Percentiles rank a stretch among this genome's conserved stretches.
phyloP scores from a whole-genome alignment of 345 rosid species.

The Sisymbrium irio region DNA sequence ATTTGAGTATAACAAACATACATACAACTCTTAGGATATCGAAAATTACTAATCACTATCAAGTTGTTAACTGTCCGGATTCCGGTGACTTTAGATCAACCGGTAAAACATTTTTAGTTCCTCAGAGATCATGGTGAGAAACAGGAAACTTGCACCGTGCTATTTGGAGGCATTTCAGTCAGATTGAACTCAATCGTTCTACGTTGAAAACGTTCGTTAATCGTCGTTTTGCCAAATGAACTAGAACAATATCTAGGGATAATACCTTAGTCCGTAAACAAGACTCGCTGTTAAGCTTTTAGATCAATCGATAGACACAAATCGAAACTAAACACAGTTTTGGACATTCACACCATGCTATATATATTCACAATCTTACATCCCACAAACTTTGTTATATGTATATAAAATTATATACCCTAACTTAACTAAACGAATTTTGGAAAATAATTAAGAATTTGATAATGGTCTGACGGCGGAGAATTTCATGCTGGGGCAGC shows the following conservation, averaged over 20 bases:
- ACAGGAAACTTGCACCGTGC: background rate
- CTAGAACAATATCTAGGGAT: background rate
- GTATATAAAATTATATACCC: conserved; percentile 3
- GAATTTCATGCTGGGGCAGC: conserved; percentile 21
- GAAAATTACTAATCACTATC: too few species aligned
- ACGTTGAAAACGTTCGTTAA: background rate
- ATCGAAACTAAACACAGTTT: background rate
- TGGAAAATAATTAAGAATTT: conserved; percentile 10
- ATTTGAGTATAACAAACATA: background rate
- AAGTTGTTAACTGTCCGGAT: background rate
- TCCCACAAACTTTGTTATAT: conserved; percentile 10
- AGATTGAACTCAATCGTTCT: background rate
- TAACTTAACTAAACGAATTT: conserved; percentile 20
- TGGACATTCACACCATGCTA: background rate
- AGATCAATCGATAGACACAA: background rate
- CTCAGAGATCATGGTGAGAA: background rate
- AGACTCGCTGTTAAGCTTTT: background rate
- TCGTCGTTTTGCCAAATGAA: background rate
- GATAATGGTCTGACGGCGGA: conserved; percentile 37
- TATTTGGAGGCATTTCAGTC: background rate
- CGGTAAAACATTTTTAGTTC: background rate
- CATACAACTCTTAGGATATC: background rate
- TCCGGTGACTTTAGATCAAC: background rate
- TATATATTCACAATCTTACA: background rate
- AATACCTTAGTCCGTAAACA: background rate